Evolutionary conservation across 148 eudicot species (phyloP).

Genomic region (Nepenthes gracilis): DNA sequence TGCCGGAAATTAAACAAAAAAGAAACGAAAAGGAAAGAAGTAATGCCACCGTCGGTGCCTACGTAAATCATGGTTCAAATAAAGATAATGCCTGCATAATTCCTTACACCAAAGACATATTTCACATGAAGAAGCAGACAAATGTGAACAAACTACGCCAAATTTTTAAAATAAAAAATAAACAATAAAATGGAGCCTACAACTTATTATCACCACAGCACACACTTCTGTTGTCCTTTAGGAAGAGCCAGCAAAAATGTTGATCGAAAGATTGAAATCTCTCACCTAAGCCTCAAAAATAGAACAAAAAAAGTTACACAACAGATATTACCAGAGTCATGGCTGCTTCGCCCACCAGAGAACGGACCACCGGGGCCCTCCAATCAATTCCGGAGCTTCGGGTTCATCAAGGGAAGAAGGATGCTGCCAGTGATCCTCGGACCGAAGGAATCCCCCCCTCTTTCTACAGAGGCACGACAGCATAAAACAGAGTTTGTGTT

Average conservation of each 20-base stretch:
- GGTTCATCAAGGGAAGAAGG: conserved; percentile 5
- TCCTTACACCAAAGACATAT: too few species aligned
- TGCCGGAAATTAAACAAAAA: too few species aligned
- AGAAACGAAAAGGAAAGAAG: too few species aligned
- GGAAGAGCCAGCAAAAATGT: conserved; percentile 7
- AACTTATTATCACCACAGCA: too few species aligned
- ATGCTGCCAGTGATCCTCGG: conserved; percentile 4
- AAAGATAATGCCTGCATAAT: too few species aligned
- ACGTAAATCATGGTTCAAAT: too few species aligned
- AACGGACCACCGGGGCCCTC: conserved; percentile 17
- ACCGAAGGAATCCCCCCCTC: neutral
- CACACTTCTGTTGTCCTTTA: neutral
- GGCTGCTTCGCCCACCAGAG: conserved; percentile 13
- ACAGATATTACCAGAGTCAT: conserved; percentile 9
- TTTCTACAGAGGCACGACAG: too few species aligned
- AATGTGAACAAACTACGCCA: too few species aligned
- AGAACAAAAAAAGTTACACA: neutral
- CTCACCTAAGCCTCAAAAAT: conserved; percentile 10
- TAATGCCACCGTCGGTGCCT: too few species aligned
- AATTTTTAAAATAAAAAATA: too few species aligned
- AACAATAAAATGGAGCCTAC: too few species aligned
- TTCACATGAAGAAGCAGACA: too few species aligned
- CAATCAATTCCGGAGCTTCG: conserved; percentile 3
- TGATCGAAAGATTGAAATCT: conserved; percentile 7
- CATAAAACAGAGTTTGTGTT: neutral